phyloP scores from a whole-genome alignment of 2,329 filamentous ascomycete genomes.

The Aspergillus fumigatus region DNA sequence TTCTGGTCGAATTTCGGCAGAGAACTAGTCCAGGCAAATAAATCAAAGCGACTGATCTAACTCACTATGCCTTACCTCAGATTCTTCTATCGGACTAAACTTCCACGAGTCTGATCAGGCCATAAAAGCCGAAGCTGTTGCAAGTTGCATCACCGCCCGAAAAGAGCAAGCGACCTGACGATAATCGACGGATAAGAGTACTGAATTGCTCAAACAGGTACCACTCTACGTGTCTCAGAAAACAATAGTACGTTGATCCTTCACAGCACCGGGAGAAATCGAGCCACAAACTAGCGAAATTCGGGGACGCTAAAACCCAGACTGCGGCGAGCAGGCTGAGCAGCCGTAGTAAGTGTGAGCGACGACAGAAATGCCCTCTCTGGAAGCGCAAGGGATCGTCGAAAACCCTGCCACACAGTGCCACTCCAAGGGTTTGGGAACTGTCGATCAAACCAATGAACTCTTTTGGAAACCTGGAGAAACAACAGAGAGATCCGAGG shows the following conservation, averaged over 20 bases:
- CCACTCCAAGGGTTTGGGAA: conserved; percentile 1
- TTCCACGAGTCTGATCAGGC: background rate
- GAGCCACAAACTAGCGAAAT: background rate
- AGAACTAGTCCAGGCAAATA: background rate
- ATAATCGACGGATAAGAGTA: too few relatives aligned
- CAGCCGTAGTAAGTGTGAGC: background rate
- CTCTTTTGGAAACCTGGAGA: conserved; percentile 12
- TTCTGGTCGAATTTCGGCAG: background rate
- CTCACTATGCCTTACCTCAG: background rate
- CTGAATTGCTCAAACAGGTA: too few relatives aligned
- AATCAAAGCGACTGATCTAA: background rate
- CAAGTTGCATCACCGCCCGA: background rate
- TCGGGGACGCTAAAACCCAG: background rate
- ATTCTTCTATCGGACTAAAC: conserved; percentile 8
- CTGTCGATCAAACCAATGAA: conserved; percentile 5
- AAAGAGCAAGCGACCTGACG: conserved; percentile 2
- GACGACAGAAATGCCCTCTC: conserved; percentile 2
- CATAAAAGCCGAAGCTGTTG: background rate
- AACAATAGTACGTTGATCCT: conserved; percentile 17
- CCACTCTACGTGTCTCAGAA: conserved; percentile 6
- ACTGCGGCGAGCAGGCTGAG: background rate
- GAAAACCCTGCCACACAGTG: conserved; percentile 3
- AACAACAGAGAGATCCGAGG: conserved; percentile 5
- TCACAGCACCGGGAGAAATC: conserved; percentile 9
- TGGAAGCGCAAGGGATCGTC: conserved; percentile 11